Evolutionary conservation across 139 green algal species (phyloP), one percentile per base, ranked within the genome.

Genomic region (Chlamydomonas eustigma): DNA sequence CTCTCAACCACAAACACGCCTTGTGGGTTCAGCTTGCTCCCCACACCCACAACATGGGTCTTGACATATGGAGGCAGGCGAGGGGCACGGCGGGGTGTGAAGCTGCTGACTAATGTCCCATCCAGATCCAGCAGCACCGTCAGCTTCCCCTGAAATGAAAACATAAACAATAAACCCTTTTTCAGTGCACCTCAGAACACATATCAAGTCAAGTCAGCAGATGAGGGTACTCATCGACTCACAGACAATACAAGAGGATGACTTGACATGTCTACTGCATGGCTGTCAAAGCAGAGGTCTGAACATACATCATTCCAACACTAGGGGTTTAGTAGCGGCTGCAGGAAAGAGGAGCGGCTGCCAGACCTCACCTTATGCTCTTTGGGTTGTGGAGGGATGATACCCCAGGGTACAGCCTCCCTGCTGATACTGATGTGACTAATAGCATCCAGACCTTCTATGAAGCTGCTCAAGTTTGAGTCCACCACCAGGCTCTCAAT

Each of bases 41-140:
- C 90, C 25, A 82, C 63, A 31, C 88, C 91, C 36, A 94, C 91
- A 3, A 94, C n/a, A 76, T 94, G 91, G 1, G 83, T 88, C 31
- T 76, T 81, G 24, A 88, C 76, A 38, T 77, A 81, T 2, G 80
- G 51, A 4, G 87, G 88, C 78, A 96, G 86, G 2, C 75, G 64
- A 0, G 90, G 91, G 0, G 88, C 88, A 5, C 91, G 83, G 65
- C 82, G 80, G 2, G 91, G 91, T 1, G 91, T 90, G 84, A 93
- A 96, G 76, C 82, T 91, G 71, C 78, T 87, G 1, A 96, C 76
- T 37, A 97, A 85, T 0, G 91, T 97, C 68, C 91, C 91, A 76
- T 97, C 93, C 65, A 97, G 80, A 80, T 97, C 93, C 24, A 97
- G 89, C 80, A 95, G 90, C 30, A 96, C 89, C 34, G 82, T 92